Conservation (phyloP, 1,284 basidiomycete genomes). For the Moniliophthora roreri region DNA sequence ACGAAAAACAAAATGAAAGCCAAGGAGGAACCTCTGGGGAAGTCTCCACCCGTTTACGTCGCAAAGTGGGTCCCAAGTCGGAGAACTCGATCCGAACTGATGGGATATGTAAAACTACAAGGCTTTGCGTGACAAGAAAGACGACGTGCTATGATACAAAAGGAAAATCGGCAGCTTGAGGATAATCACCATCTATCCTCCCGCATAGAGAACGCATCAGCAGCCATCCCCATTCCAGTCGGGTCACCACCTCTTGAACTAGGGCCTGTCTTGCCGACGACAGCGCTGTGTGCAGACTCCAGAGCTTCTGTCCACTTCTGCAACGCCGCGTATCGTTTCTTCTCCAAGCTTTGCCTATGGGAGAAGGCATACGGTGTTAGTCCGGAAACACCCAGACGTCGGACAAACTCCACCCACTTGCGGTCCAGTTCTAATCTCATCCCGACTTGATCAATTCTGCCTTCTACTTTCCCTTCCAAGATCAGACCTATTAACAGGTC, state of each 20-base stretch:
- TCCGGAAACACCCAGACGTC: conserved; percentile 8
- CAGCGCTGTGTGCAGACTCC: conserved; percentile 66
- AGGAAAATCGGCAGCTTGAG: background rate
- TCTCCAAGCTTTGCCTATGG: conserved; percentile 76
- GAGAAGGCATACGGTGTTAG: conserved; percentile 7
- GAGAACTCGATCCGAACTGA: too few relatives aligned
- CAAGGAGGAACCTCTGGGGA: too few relatives aligned
- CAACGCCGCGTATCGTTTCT: conserved; percentile 81
- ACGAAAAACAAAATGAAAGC: too few relatives aligned
- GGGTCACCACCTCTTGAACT: conserved; percentile 32
- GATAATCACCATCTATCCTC: conserved; percentile 1
- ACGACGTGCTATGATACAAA: too few relatives aligned
- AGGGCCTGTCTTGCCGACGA: conserved; percentile 70
- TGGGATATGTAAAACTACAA: too few relatives aligned
- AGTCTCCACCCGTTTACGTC: too few relatives aligned
- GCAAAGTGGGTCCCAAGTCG: too few relatives aligned
- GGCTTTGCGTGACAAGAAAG: too few relatives aligned
- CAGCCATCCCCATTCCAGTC: conserved; percentile 1
- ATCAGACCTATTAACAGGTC: conserved; percentile 93
- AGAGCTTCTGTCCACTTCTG: conserved; percentile 81
- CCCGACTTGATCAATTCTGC: conserved; percentile 93
- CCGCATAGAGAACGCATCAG: conserved; percentile 3
- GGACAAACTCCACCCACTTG: conserved; percentile 55
- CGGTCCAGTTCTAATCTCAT: conserved; percentile 89
- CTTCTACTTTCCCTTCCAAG: conserved; percentile 92